These are phyloP conservation scores for Ceriops tagal DNA, from an alignment of 345 rosid species.

Conservation along the genomic window DNA sequence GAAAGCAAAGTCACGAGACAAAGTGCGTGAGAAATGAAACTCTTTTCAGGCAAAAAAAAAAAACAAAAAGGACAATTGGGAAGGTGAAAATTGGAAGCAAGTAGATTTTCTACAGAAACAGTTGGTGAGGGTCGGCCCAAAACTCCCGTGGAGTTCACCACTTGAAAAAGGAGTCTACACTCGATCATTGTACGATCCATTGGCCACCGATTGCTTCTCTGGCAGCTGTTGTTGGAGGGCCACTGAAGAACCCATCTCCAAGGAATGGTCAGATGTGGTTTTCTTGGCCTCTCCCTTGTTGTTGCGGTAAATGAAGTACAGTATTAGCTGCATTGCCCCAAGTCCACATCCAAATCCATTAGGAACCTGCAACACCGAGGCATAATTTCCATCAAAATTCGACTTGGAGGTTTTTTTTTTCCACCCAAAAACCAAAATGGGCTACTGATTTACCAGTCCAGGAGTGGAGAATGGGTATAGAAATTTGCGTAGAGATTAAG, in stretches of 20 bases:
- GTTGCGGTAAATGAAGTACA: slow-evolving; percentile 71
- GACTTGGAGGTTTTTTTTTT: neutral
- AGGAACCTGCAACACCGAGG: slow-evolving; percentile 50
- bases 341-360: slow-evolving; percentile 86
- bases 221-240: slow-evolving; percentile 20
- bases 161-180: neutral
- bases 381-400: neutral
- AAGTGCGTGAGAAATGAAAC: no score
- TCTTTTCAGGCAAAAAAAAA: neutral
- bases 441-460: neutral
- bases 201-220: slow-evolving; percentile 26
- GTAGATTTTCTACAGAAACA: no score
- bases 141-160: no score
- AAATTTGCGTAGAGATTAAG: neutral
- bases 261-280: slow-evolving; percentile 8
- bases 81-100: no score
- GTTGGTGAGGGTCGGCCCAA: no score
- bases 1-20: neutral
- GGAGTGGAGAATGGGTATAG: neutral
- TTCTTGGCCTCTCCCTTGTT: slow-evolving; percentile 38
- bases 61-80: no score
- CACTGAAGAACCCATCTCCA: slow-evolving; percentile 39
- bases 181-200: slow-evolving; percentile 31
- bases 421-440: neutral
- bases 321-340: slow-evolving; percentile 67